These are phyloP conservation scores for Prunus armeniaca DNA, from an alignment of 306 rosid genomes.

Conservation along the genomic window DNA sequence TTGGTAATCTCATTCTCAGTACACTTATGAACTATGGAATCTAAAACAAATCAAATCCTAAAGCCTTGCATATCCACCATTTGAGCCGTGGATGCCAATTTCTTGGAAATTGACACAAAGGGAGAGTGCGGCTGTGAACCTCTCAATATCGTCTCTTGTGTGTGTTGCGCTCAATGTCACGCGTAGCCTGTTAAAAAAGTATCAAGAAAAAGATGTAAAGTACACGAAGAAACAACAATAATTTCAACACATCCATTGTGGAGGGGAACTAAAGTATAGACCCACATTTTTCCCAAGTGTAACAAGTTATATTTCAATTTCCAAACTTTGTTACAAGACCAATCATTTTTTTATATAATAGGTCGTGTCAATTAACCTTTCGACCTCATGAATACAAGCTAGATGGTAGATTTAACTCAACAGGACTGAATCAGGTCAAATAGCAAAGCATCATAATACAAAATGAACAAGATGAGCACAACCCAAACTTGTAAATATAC, in stretches of 20 bases:
- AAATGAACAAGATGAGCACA: background rate
- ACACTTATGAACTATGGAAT: background rate
- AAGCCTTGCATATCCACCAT: constrained; percentile 50
- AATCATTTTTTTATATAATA: background rate
- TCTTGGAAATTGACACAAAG: constrained; percentile 63
- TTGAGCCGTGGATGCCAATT: constrained; percentile 38
- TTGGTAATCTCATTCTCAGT: background rate
- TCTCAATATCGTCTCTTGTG: constrained; percentile 71
- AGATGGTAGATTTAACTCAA: no score
- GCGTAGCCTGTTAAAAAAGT: constrained; percentile 52
- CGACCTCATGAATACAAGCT: no score
- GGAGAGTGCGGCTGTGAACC: constrained; percentile 61
- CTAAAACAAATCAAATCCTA: constrained; percentile 25
- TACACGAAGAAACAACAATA: background rate
- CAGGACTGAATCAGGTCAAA: background rate
- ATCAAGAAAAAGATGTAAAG: constrained; percentile 1
- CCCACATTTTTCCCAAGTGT: background rate
- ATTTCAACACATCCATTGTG: background rate
- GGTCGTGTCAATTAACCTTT: no score
- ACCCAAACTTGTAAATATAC: background rate
- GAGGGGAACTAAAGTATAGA: background rate
- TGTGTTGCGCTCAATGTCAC: constrained; percentile 79
- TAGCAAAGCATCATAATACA: background rate
- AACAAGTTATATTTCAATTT: background rate
- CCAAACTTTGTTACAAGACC: background rate